Evolutionary conservation across 2,329 filamentous ascomycete genomes (phyloP).

Genomic region (Orbilia brochopaga): DNA sequence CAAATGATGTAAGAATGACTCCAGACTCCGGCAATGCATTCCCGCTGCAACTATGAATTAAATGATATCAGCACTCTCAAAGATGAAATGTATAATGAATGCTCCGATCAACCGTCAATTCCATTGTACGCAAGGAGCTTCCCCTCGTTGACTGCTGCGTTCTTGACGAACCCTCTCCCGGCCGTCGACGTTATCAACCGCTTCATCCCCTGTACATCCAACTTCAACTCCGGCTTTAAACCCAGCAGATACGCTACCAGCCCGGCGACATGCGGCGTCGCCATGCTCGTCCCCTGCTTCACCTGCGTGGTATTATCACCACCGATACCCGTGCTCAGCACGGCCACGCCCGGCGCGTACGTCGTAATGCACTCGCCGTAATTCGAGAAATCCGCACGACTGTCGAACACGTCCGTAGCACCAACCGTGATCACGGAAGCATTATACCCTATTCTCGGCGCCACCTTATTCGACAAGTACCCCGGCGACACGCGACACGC

Average conservation of each 20-base stretch:
- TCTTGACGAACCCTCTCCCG: conserved; percentile 12
- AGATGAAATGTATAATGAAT: too few relatives aligned
- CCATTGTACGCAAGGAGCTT: conserved; percentile 43
- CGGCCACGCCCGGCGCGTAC: conserved; percentile 65
- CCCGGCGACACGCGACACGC: conserved; percentile 56
- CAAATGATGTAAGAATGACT: too few relatives aligned
- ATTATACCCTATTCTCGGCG: conserved; percentile 62
- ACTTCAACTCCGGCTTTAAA: conserved; percentile 17
- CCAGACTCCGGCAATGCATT: too few relatives aligned
- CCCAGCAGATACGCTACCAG: conserved; percentile 68
- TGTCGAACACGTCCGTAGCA: conserved; percentile 57
- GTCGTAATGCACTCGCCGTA: conserved; percentile 64
- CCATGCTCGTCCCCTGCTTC: conserved; percentile 63
- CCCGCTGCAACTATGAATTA: too few relatives aligned
- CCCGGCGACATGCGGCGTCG: conserved; percentile 70
- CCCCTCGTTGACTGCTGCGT: conserved; percentile 12
- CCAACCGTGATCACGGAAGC: conserved; percentile 59
- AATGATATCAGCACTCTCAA: too few relatives aligned
- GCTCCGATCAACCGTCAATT: background rate
- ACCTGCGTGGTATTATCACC: conserved; percentile 61
- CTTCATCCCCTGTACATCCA: conserved; percentile 39
- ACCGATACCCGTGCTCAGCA: conserved; percentile 64
- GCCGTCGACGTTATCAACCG: conserved; percentile 33
- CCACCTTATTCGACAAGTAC: conserved; percentile 57
- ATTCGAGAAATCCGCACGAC: conserved; percentile 59